Percentiles rank a stretch among this genome's conserved stretches.
phyloP scores from a whole-genome alignment of 495 filamentous ascomycete genomes.

The Choiromyces venosus region DNA sequence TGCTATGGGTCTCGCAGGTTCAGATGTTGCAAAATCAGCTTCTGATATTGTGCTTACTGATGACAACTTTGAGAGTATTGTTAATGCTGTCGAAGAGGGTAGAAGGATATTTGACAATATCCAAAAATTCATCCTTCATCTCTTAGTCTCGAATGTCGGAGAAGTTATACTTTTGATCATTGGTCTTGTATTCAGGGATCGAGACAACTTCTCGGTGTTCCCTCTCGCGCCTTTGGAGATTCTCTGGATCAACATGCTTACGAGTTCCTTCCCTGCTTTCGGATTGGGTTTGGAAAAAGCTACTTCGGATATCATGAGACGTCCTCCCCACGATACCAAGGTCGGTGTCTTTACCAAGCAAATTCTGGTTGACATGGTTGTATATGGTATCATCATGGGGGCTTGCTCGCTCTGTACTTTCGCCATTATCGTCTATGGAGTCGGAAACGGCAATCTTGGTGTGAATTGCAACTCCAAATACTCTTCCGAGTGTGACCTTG shows the following conservation, averaged over 20 bases:
- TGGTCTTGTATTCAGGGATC: constrained; percentile 64
- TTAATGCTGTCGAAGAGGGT: constrained; percentile 62
- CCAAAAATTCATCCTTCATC: constrained; percentile 67
- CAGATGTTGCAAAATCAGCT: constrained; percentile 85
- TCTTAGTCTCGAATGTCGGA: constrained; percentile 64
- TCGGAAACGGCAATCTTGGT: constrained; percentile 57
- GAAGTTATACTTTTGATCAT: constrained; percentile 63
- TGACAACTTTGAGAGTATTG: constrained; percentile 63
- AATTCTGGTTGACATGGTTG: constrained; percentile 64
- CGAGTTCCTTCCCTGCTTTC: constrained; percentile 62
- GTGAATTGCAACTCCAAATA: constrained; percentile 58
- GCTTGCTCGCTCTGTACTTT: constrained; percentile 59
- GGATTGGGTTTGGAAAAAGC: constrained; percentile 65
- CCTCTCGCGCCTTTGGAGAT: constrained; percentile 64
- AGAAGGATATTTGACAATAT: constrained; percentile 70
- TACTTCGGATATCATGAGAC: constrained; percentile 59
- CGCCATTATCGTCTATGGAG: constrained; percentile 59
- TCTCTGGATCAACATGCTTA: constrained; percentile 69
- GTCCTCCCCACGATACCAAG: constrained; percentile 59
- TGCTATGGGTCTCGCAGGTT: constrained; percentile 65
- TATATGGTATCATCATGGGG: constrained; percentile 64
- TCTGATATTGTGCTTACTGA: constrained; percentile 83
- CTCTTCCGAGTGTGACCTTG: constrained; percentile 51
- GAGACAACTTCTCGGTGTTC: constrained; percentile 57
- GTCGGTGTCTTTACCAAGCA: constrained; percentile 63